Conservation (phyloP, 441 rosid species). For the Pelargonium myrrhifolium region DNA sequence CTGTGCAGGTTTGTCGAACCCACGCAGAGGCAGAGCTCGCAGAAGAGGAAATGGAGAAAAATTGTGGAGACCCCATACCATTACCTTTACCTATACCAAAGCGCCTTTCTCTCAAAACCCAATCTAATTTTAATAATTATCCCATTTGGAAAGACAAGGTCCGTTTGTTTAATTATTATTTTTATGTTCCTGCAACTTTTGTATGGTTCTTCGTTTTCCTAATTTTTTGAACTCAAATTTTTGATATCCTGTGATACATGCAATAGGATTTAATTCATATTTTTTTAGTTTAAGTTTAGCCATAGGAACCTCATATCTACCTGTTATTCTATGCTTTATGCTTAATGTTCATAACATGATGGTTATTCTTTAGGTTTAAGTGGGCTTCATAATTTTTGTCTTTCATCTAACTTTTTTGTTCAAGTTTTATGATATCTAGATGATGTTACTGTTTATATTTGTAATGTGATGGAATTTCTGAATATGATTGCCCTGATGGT, state of each 20-base stretch:
- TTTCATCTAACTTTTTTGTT: too few relatives aligned
- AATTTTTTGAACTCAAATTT: background rate
- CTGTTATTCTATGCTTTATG: too few relatives aligned
- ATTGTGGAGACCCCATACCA: constrained; percentile 1
- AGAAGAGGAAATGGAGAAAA: constrained; percentile 15
- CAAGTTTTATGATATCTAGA: too few relatives aligned
- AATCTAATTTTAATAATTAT: constrained; percentile 36
- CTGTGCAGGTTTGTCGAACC: too few relatives aligned
- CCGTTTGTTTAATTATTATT: background rate
- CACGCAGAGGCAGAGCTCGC: too few relatives aligned
- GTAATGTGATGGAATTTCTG: background rate
- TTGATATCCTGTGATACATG: background rate
- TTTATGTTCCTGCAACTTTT: background rate
- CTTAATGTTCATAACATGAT: too few relatives aligned
- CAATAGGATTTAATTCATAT: background rate
- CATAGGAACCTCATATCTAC: too few relatives aligned
- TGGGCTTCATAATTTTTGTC: too few relatives aligned
- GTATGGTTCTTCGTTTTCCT: background rate
- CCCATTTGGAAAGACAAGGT: constrained; percentile 67
- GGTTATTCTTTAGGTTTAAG: too few relatives aligned
- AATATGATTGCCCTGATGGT: background rate
- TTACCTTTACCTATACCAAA: constrained; percentile 22
- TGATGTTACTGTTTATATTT: background rate
- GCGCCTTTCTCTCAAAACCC: constrained; percentile 39
- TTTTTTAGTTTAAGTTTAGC: background rate